Evolutionary conservation across 352 stramenopile species (phyloP).

Genomic region (Blastocystis sp.): DNA sequence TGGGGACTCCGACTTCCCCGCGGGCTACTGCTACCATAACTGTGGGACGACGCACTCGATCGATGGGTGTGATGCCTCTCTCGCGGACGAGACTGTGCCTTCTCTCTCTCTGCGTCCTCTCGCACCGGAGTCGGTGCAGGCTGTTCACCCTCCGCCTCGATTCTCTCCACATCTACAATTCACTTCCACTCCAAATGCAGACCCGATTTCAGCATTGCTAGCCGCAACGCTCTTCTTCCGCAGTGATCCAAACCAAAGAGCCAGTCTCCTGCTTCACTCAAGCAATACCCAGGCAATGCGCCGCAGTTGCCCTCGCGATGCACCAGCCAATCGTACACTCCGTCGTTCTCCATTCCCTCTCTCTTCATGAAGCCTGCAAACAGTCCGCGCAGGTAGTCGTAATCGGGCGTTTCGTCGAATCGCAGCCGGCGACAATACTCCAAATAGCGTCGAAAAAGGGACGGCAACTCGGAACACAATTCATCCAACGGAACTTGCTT

Average conservation of each 20-base stretch:
- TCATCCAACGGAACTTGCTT: constrained; percentile 75
- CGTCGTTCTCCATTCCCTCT: background rate
- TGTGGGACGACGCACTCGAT: background rate
- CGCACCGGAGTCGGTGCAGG: background rate
- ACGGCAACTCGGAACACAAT: constrained; percentile 73
- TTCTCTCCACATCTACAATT: constrained; percentile 1
- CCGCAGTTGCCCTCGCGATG: too few species aligned
- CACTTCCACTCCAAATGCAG: background rate
- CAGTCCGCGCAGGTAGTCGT: constrained; percentile 39
- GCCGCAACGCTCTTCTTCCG: background rate
- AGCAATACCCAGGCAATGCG: constrained; percentile 1
- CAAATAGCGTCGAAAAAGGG: constrained; percentile 73
- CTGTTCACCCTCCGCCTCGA: background rate
- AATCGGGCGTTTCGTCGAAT: constrained; percentile 88
- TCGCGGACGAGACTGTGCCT: background rate
- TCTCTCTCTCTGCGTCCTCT: background rate
- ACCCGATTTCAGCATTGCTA: constrained; percentile 33
- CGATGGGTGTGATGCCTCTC: background rate
- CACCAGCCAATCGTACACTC: constrained; percentile 48
- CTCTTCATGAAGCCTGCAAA: background rate
- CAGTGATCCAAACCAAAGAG: background rate
- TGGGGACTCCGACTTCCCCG: background rate
- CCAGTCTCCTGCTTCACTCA: background rate
- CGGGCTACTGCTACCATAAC: background rate
- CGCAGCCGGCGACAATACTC: constrained; percentile 84